Conservation (phyloP, 345 rosid species). For the Corymbia maculata region DNA sequence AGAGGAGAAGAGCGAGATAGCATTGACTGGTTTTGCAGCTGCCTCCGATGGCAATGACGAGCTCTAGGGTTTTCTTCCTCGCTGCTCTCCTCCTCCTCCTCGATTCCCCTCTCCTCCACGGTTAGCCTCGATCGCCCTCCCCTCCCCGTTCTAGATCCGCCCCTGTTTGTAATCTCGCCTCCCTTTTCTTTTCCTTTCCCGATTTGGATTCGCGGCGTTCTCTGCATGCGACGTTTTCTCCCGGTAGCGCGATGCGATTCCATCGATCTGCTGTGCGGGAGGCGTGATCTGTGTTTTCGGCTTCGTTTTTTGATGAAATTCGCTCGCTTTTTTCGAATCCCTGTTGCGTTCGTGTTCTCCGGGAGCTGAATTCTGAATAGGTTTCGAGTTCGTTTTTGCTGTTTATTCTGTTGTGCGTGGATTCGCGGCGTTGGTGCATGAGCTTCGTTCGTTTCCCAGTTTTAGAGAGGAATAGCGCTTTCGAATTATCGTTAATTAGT, state of each 20-base stretch:
- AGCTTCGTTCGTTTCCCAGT: neutral
- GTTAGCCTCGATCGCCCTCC: slow-evolving; percentile 9
- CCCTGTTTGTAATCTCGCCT: neutral
- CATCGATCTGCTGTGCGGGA: slow-evolving; percentile 2
- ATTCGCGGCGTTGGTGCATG: neutral
- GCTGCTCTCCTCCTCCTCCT: slow-evolving; percentile 58
- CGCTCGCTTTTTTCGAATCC: neutral
- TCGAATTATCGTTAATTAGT: neutral
- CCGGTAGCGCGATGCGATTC: neutral
- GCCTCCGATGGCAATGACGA: slow-evolving; percentile 12
- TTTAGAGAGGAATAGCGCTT: neutral
- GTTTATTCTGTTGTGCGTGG: neutral
- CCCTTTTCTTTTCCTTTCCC: fast-evolving
- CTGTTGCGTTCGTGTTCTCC: neutral
- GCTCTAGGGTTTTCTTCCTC: slow-evolving; percentile 48
- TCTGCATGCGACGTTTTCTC: neutral
- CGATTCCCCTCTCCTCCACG: slow-evolving; percentile 69
- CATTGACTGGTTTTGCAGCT: neutral
- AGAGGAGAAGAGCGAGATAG: neutral
- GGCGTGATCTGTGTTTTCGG: neutral
- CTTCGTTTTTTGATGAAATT: neutral
- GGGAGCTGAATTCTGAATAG: neutral
- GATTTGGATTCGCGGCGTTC: neutral
- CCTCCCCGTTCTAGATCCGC: neutral
- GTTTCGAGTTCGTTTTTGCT: neutral